phyloP scores from a whole-genome alignment of 345 rosid genomes.

The Citrus reticulata region DNA sequence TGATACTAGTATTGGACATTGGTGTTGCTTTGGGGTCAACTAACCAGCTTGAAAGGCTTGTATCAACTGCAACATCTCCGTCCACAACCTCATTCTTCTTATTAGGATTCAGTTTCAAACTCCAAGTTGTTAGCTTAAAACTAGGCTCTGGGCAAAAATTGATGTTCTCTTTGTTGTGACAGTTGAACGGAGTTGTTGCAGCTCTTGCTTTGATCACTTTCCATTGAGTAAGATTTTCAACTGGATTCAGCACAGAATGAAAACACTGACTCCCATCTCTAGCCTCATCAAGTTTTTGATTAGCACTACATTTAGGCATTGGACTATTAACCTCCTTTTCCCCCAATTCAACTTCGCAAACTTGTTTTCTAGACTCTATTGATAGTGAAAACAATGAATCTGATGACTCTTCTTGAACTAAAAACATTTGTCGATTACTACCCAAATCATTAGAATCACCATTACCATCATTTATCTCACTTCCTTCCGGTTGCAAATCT shows the following conservation, averaged over 20 bases:
- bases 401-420: conserved; percentile 44
- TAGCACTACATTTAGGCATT: conserved; percentile 8
- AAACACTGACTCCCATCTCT: conserved; percentile 26
- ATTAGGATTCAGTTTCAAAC: neutral
- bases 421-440: neutral
- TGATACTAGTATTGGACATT: conserved; percentile 25
- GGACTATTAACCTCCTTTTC: conserved; percentile 44
- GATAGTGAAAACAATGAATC: conserved; percentile 66
- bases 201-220: conserved; percentile 36
- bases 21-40: conserved; percentile 38
- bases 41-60: conserved; percentile 70
- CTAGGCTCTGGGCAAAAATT: conserved; percentile 21
- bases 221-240: conserved; percentile 44
- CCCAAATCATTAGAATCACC: conserved; percentile 1
- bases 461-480: conserved; percentile 2
- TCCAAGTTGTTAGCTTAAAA: neutral
- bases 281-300: conserved; percentile 16
- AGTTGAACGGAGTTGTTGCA: conserved; percentile 16
- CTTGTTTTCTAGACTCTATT: conserved; percentile 47
- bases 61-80: conserved; percentile 48
- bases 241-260: conserved; percentile 48
- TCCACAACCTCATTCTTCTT: conserved; percentile 11
- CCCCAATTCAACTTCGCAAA: conserved; percentile 19
- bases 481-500: conserved; percentile 14
- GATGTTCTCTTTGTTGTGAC: conserved; percentile 45